Conservation (phyloP, 2,329 filamentous ascomycete species). For the Epichloe sibirici region DNA sequence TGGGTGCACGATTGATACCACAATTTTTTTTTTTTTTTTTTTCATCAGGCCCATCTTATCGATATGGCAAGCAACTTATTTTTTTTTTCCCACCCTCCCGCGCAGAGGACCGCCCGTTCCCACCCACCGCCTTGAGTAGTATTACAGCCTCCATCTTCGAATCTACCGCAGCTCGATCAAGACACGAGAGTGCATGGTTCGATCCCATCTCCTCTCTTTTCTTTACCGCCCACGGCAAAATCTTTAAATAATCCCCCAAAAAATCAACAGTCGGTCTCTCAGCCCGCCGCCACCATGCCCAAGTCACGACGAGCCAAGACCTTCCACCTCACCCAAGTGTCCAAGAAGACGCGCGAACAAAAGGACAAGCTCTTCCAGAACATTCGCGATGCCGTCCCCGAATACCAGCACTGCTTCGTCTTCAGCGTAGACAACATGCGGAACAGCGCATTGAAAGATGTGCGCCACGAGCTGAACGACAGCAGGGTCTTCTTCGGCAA, state of each 20-base stretch:
- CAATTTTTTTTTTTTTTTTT: not conserved
- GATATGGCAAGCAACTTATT: slow-evolving; percentile 3
- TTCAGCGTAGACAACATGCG: slow-evolving; percentile 96
- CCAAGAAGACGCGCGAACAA: slow-evolving; percentile 88
- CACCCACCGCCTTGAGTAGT: not conserved
- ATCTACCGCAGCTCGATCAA: not conserved
- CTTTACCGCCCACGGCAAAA: not conserved
- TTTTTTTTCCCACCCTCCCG: not conserved
- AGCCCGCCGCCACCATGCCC: slow-evolving; percentile 53
- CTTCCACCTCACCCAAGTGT: slow-evolving; percentile 80
- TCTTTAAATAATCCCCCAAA: not conserved
- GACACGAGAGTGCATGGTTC: not conserved
- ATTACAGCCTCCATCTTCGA: not conserved
- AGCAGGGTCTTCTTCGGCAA: slow-evolving; percentile 87
- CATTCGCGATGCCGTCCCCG: slow-evolving; percentile 71
- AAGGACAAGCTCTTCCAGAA: slow-evolving; percentile 80
- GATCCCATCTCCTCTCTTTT: not conserved
- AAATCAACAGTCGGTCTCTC: not conserved
- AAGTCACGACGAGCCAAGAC: slow-evolving; percentile 89
- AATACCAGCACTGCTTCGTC: slow-evolving; percentile 86
- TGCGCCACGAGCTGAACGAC: slow-evolving; percentile 73
- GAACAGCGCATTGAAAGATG: slow-evolving; percentile 88
- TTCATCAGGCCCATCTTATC: not conserved
- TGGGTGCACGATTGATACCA: too few species aligned
- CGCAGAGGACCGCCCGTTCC: not conserved